Percentiles rank a stretch among this genome's conserved stretches.
These are phyloP conservation scores for Polygonum aviculare DNA, from an alignment of 148 eudicot genomes.

Conservation along the genomic window DNA sequence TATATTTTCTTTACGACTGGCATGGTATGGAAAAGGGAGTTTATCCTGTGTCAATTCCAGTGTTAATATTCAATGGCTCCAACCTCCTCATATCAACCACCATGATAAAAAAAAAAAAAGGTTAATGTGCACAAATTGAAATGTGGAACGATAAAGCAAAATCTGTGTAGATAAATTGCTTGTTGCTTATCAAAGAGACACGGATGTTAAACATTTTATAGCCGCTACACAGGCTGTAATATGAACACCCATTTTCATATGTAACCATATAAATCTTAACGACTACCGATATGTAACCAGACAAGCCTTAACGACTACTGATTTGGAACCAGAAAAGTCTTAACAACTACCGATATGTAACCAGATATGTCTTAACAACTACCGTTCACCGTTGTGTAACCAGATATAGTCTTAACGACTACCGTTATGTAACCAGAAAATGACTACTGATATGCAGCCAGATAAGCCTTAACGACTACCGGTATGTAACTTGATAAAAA, in stretches of 20 bases:
- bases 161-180: background rate
- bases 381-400: too few relatives aligned
- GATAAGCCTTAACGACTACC: background rate
- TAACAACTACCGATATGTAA: too few relatives aligned
- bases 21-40: constrained; percentile 44
- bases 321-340: too few relatives aligned
- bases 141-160: background rate
- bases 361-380: background rate
- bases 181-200: background rate
- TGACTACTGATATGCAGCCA: background rate
- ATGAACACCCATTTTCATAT: background rate
- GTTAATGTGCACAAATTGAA: background rate
- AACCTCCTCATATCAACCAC: background rate
- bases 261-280: background rate
- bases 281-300: background rate
- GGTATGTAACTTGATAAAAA: background rate
- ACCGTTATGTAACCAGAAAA: too few relatives aligned
- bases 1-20: constrained; percentile 89
- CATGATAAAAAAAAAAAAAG: background rate
- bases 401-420: too few relatives aligned
- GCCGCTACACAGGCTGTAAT: background rate
- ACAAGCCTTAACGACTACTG: too few relatives aligned
- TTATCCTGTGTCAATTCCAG: background rate
- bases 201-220: background rate
- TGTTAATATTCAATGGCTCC: background rate